These are phyloP conservation scores for Diutina pseudorugosa DNA, from an alignment of 1,139 yeast species.

Conservation along the genomic window DNA sequence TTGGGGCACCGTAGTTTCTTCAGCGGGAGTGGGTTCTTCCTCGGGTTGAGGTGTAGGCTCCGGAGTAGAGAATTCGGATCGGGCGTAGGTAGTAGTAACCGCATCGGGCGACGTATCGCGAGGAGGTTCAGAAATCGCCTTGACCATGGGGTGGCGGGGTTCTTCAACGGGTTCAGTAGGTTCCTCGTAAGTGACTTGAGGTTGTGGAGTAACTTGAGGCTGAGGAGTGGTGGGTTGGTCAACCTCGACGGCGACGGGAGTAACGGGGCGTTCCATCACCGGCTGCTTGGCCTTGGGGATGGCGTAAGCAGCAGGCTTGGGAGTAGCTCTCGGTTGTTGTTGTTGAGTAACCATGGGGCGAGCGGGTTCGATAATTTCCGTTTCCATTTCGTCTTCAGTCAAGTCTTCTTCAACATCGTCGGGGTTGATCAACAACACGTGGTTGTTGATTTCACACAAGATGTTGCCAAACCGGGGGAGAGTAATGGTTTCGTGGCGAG, in stretches of 20 bases:
- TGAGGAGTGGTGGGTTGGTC: too few species aligned
- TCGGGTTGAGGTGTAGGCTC: background rate
- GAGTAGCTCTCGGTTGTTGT: background rate
- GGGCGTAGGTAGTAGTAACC: background rate
- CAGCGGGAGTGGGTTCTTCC: background rate
- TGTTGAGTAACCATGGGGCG: background rate
- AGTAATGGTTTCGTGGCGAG: slow-evolving; percentile 39
- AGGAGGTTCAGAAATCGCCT: background rate
- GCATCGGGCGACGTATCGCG: background rate
- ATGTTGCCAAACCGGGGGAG: slow-evolving; percentile 47
- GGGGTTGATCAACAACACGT: slow-evolving; percentile 42
- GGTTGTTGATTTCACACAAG: slow-evolving; percentile 50
- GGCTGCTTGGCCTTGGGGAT: background rate
- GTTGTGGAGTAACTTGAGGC: too few species aligned
- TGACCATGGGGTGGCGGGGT: background rate
- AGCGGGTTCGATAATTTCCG: background rate
- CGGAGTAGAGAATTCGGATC: background rate
- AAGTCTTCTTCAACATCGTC: slow-evolving; percentile 29
- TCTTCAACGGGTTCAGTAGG: background rate
- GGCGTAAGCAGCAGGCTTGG: background rate
- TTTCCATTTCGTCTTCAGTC: slow-evolving; percentile 22
- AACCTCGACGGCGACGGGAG: background rate
- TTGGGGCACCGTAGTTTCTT: background rate
- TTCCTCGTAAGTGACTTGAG: background rate
- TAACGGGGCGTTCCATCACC: background rate